Percentiles rank a stretch among this genome's conserved stretches.
These are phyloP conservation scores for Fomitopsis schrenkii DNA, from an alignment of 1,284 basidiomycete genomes.

Conservation along the genomic window DNA sequence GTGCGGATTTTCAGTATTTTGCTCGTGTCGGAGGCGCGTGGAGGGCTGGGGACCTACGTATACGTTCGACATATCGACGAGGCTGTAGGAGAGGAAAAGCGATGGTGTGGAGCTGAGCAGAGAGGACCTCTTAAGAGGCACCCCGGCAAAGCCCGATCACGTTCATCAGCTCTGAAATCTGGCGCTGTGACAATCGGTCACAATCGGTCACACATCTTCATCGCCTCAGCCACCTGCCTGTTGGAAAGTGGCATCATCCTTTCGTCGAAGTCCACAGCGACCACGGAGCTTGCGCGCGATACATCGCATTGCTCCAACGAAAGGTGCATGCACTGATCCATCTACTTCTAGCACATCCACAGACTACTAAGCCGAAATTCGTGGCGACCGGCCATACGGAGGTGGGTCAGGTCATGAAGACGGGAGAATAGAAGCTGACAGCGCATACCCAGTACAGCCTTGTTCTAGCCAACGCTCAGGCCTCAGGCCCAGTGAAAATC, in stretches of 20 bases:
- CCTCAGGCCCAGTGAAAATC: too few species aligned
- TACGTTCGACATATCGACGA: constrained; percentile 39
- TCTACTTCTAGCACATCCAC: too few species aligned
- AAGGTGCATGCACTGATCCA: too few species aligned
- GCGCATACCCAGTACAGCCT: background rate
- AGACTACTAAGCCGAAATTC: background rate
- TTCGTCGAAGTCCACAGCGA: background rate
- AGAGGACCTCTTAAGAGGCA: constrained; percentile 22
- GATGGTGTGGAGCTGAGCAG: constrained; percentile 13
- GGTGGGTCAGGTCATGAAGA: background rate
- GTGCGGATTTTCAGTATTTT: background rate
- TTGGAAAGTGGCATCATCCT: background rate
- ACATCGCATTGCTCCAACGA: too few species aligned
- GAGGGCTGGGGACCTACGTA: constrained; percentile 35
- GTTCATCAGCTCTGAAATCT: constrained; percentile 28
- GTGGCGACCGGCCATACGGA: background rate
- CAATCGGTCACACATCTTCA: constrained; percentile 17
- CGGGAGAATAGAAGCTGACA: background rate
- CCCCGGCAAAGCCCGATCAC: constrained; percentile 27
- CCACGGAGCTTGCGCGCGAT: too few species aligned
- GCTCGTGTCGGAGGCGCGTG: background rate
- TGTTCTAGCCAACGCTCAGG: background rate
- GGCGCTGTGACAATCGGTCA: constrained; percentile 28
- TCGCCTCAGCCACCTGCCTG: background rate
- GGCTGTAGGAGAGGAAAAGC: constrained; percentile 15